Percentiles rank a stretch among this genome's conserved stretches.
These are phyloP conservation scores for Spongispora temasekensis DNA, from an alignment of 1,284 basidiomycete genomes.

Conservation along the genomic window DNA sequence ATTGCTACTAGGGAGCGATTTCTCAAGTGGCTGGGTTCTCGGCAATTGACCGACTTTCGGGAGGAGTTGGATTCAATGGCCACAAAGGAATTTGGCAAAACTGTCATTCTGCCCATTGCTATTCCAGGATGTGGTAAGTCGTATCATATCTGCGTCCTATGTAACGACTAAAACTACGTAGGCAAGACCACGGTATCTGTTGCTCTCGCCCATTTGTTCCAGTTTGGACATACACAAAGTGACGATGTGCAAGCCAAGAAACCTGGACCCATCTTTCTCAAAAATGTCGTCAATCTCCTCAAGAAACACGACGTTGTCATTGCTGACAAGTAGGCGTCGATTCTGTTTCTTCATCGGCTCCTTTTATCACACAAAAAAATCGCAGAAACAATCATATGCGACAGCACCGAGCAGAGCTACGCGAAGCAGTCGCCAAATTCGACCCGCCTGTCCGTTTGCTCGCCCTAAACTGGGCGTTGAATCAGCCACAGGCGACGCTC, in stretches of 20 bases:
- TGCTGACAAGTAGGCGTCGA: slow-evolving; percentile 75
- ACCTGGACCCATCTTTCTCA: slow-evolving; percentile 74
- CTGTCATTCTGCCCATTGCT: slow-evolving; percentile 85
- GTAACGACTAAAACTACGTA: slow-evolving; percentile 36
- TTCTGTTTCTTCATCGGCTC: not conserved
- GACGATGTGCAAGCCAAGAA: slow-evolving; percentile 89
- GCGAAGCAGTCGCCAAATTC: slow-evolving; percentile 48
- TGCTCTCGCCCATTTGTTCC: slow-evolving; percentile 78
- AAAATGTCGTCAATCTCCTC: slow-evolving; percentile 69
- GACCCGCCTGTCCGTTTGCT: slow-evolving; percentile 66
- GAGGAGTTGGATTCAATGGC: slow-evolving; percentile 21
- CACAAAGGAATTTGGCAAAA: slow-evolving; percentile 62
- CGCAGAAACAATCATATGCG: slow-evolving; percentile 84
- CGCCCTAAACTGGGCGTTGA: slow-evolving; percentile 76
- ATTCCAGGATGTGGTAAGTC: slow-evolving; percentile 88
- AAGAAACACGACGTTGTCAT: slow-evolving; percentile 75
- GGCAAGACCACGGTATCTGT: slow-evolving; percentile 89
- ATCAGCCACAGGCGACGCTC: slow-evolving; percentile 52
- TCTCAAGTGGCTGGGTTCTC: slow-evolving; percentile 64
- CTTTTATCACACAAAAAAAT: not conserved
- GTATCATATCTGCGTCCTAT: no score
- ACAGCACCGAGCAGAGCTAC: slow-evolving; percentile 74
- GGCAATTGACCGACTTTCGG: slow-evolving; percentile 37
- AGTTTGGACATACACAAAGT: slow-evolving; percentile 87
- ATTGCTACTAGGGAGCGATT: slow-evolving; percentile 84